phyloP scores from a whole-genome alignment of 2,329 filamentous ascomycete genomes.

The Drechslerella dactyloides region DNA sequence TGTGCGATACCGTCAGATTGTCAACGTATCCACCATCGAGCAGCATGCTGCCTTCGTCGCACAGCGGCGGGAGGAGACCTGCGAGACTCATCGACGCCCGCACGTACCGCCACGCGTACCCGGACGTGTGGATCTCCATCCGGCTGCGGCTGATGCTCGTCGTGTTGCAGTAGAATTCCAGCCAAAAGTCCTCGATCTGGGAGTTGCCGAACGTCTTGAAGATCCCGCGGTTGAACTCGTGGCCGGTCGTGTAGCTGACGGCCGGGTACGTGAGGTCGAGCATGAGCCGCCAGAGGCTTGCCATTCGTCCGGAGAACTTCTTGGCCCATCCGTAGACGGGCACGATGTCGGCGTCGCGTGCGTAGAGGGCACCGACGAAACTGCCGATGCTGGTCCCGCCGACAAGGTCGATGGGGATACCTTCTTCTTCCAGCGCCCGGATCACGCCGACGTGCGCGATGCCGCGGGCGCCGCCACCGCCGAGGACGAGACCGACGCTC shows the following conservation, averaged over 20 bases:
- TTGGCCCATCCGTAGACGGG: conserved; percentile 96
- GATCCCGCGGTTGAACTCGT: conserved; percentile 98
- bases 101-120: conserved; percentile 97
- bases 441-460: conserved; percentile 95
- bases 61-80: conserved; percentile 87
- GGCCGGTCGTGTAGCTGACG: conserved; percentile 91
- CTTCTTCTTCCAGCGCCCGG: conserved; percentile 90
- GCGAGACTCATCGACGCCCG: conserved; percentile 96
- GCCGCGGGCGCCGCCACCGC: conserved; percentile 88
- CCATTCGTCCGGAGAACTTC: conserved; percentile 98
- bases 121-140: conserved; percentile 89
- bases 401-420: conserved; percentile 92
- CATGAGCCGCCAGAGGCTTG: conserved; percentile 97
- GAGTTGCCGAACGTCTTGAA: conserved; percentile 98
- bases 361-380: conserved; percentile 93
- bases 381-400: conserved; percentile 96
- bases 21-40: conserved; percentile 96
- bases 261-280: conserved; percentile 95
- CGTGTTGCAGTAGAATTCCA: conserved; percentile 98
- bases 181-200: conserved; percentile 98
- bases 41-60: conserved; percentile 95
- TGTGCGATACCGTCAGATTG: conserved; percentile 94
- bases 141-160: conserved; percentile 97
- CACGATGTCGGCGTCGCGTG: conserved; percentile 92
- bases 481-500: conserved; percentile 90